Conservation (phyloP, 2,329 filamentous ascomycete genomes). For the Erysiphe neolycopersici region DNA sequence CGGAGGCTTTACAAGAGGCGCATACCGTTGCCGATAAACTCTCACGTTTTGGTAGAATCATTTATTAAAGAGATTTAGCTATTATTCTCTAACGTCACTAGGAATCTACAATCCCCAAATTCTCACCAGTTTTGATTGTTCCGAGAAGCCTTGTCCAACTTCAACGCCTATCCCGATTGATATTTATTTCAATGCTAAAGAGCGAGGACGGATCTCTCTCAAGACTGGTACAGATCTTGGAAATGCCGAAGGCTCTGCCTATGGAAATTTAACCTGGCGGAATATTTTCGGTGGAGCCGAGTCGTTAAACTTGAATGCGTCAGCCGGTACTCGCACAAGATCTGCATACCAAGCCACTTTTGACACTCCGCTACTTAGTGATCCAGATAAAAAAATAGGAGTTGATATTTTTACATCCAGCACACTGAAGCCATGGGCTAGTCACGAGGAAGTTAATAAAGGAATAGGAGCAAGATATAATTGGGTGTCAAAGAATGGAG, state of each 20-base stretch:
- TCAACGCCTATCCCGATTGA: conserved; percentile 55
- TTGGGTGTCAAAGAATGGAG: conserved; percentile 38
- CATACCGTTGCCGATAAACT: conserved; percentile 47
- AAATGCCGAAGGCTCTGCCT: conserved; percentile 81
- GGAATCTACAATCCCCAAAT: conserved; percentile 73
- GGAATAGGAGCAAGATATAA: conserved; percentile 52
- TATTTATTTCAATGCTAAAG: conserved; percentile 49
- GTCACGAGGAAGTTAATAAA: conserved; percentile 69
- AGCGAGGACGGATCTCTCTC: conserved; percentile 60
- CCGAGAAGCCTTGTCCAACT: conserved; percentile 38
- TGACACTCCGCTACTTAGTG: conserved; percentile 55
- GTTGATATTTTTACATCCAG: conserved; percentile 60
- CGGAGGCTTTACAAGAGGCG: conserved; percentile 50
- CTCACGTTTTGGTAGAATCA: conserved; percentile 40
- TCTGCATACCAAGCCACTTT: conserved; percentile 78
- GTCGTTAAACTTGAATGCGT: conserved; percentile 63
- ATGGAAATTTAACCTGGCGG: conserved; percentile 61
- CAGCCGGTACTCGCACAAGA: conserved; percentile 66
- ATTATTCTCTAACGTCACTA: conserved; percentile 14
- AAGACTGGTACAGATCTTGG: conserved; percentile 91
- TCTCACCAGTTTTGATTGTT: conserved; percentile 55
- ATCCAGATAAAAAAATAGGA: conserved; percentile 56
- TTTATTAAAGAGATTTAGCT: not conserved
- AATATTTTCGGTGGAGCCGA: conserved; percentile 93
- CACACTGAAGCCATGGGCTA: conserved; percentile 76